Conservation (phyloP, 2,329 filamentous ascomycete species). For the Harringtonia lauricola region DNA sequence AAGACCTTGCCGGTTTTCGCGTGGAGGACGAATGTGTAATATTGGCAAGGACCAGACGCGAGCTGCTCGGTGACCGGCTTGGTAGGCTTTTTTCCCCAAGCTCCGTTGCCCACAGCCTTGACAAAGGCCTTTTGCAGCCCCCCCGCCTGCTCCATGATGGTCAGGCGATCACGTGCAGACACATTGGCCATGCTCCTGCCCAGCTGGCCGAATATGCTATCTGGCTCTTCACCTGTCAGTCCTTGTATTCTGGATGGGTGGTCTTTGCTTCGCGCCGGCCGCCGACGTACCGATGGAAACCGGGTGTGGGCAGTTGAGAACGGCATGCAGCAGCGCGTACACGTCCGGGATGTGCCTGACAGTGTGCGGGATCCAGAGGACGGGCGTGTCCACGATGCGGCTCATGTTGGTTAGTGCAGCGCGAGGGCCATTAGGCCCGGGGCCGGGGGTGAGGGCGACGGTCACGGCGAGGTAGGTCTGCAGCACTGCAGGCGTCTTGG, state of each 20-base stretch:
- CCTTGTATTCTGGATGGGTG: not conserved
- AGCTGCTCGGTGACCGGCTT: not conserved
- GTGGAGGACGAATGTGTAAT: slow-evolving; percentile 1
- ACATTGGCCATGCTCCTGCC: not conserved
- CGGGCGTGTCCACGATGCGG: not conserved
- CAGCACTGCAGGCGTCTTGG: not conserved
- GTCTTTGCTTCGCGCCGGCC: not conserved
- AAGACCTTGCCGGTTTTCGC: not conserved
- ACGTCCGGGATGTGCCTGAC: slow-evolving; percentile 6
- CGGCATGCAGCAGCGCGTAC: slow-evolving; percentile 7
- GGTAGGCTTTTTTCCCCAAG: not conserved
- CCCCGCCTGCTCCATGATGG: not conserved
- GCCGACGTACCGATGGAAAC: not conserved
- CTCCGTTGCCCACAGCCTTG: not conserved
- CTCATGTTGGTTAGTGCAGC: no score
- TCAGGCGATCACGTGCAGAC: not conserved
- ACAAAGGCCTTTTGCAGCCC: slow-evolving; percentile 3
- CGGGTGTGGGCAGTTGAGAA: slow-evolving; percentile 1
- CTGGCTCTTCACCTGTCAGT: not conserved
- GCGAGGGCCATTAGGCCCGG: not conserved
- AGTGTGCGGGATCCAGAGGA: not conserved
- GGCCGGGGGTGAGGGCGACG: not conserved
- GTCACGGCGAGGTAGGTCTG: not conserved
- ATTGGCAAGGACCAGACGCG: not conserved
- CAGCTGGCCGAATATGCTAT: not conserved